These are phyloP conservation scores for Strigomonas culicis DNA, from an alignment of 208 protist genomes.

Conservation along the genomic window DNA sequence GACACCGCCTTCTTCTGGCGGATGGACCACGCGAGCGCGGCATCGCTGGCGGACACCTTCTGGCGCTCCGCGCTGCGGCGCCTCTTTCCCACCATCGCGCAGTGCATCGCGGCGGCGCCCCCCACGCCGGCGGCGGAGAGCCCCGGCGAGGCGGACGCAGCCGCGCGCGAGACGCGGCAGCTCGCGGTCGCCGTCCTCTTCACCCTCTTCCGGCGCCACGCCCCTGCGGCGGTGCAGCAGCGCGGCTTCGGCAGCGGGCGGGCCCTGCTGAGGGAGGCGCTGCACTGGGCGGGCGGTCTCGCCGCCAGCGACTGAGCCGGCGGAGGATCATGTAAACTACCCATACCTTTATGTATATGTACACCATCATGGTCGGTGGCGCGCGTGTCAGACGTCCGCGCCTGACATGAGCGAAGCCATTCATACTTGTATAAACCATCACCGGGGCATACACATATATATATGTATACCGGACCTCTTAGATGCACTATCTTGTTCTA, in stretches of 20 bases:
- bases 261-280: neutral
- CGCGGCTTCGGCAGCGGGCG: neutral
- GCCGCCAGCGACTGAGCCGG: neutral
- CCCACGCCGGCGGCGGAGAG: neutral
- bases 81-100: neutral
- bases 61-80: neutral
- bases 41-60: neutral
- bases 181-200: slow-evolving; percentile 29
- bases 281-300: neutral
- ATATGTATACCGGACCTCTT: no score
- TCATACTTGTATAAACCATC: no score
- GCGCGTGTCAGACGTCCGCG: no score
- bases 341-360: neutral
- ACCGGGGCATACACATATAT: no score
- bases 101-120: neutral
- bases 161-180: slow-evolving; percentile 8
- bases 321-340: neutral
- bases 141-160: neutral
- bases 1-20: neutral
- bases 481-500: no score
- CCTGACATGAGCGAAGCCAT: no score
- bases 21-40: neutral
- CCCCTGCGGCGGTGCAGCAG: neutral
- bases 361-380: no score
- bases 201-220: slow-evolving; percentile 25